Evolutionary conservation across 768 basidiomycete species (phyloP), one percentile per base, ranked within the genome.

Genomic region (Epithele typhae): DNA sequence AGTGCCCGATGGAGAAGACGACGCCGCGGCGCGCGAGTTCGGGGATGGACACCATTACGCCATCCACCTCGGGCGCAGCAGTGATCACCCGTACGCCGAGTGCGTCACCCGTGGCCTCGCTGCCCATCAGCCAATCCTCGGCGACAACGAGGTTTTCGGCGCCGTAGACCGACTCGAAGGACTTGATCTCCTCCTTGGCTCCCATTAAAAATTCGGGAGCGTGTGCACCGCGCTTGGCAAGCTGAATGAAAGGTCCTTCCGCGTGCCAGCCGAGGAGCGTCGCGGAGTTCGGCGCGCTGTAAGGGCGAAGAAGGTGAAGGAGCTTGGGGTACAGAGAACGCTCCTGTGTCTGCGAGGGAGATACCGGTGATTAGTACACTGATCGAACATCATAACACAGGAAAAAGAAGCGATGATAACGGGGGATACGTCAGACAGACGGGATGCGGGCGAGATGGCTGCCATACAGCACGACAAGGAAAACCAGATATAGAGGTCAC

Each of bases 1-100:
- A 91, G 67, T 95, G 92, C 1, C 92, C 92, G 30, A 94, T 86
- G n/a, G 84, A 87, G 65, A 91, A 83, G 6, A 80, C 74, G 22
- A 92, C 74, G 1, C 89, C 90, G 46, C 81, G 70, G 53, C 77
- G 73, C 36, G 64, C 70, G 41, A 90, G 68, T 48, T 79, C 75
- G 7, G 66, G 62, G 9, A 93, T 74, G 15, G 83, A 77, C 2
- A 76, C 69, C 78, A 90, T 78, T 12, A 93, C 89, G 7, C 92
- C 92, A 18, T 79, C 74, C 24, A 92, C 74, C 63, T 95, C 92
- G 3, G 92, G 92, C 1, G 92, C 92, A 23, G 81, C 81, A 9
- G 92, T 95, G 51, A 95, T 79, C 33, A 93, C 77, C 48, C 89
- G 81, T 46, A 87, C 82, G 21, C 82, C 84, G 30, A 75, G 66